Conservation (phyloP, 2,329 filamentous ascomycete genomes). For the Colletotrichum paranaense region DNA sequence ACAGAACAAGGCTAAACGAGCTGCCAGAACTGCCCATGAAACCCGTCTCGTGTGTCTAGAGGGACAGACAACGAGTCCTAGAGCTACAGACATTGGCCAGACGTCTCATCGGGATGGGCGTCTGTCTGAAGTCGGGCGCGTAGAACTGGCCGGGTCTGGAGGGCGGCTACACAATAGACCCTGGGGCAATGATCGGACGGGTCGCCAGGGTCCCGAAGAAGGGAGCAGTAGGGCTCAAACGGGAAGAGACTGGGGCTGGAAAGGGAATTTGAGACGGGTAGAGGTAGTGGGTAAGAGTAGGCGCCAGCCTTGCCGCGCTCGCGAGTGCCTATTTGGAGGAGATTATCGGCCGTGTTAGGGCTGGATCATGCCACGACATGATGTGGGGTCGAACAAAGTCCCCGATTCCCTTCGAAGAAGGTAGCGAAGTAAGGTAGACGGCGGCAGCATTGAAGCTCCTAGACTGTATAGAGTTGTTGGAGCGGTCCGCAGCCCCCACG, state of each 20-base stretch:
- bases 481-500: conserved; percentile 4
- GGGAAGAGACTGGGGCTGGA: conserved; percentile 33
- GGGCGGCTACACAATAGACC: conserved; percentile 36
- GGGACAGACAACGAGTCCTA: conserved; percentile 45
- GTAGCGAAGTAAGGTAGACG: not conserved
- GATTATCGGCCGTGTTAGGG: conserved; percentile 13
- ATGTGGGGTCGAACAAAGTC: conserved; percentile 5
- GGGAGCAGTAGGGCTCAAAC: conserved; percentile 12
- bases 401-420: not conserved
- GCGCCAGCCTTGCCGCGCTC: conserved; percentile 46
- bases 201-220: conserved; percentile 29
- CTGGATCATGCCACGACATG: conserved; percentile 25
- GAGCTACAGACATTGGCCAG: conserved; percentile 64
- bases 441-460: not conserved
- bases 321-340: not conserved
- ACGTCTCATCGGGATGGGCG: conserved; percentile 52
- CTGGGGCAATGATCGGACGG: conserved; percentile 31
- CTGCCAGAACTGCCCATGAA: conserved; percentile 56
- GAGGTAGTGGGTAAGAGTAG: conserved; percentile 45
- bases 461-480: conserved; percentile 1
- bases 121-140: conserved; percentile 61
- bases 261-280: conserved; percentile 46
- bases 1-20: conserved; percentile 40
- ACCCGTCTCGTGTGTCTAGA: conserved; percentile 64
- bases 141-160: conserved; percentile 47